phyloP scores from a whole-genome alignment of 371 early-diverging fungal species.

The Circinella minor region DNA sequence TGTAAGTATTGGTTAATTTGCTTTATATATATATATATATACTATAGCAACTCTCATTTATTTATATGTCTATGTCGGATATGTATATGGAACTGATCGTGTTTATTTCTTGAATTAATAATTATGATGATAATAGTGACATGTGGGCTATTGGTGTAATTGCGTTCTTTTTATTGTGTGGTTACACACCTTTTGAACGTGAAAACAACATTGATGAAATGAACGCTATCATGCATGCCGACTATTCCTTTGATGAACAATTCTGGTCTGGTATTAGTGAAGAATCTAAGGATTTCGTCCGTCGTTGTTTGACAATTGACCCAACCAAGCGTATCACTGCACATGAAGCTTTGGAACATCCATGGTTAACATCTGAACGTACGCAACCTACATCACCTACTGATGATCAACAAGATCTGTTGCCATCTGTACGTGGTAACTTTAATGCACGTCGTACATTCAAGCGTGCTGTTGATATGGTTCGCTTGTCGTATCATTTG shows the following conservation, averaged over 20 bases:
- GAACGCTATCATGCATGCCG: conserved; percentile 74
- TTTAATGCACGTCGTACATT: conserved; percentile 83
- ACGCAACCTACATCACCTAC: conserved; percentile 34
- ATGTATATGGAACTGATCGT: too few relatives aligned
- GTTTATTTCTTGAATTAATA: conserved; percentile 8
- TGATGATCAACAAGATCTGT: conserved; percentile 55
- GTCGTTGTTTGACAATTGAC: conserved; percentile 74
- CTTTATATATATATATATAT: too few relatives aligned
- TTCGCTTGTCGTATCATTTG: conserved; percentile 53
- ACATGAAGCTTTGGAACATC: conserved; percentile 71
- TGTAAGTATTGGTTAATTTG: conserved; percentile 49
- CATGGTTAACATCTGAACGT: conserved; percentile 63
- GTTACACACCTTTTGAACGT: conserved; percentile 90
- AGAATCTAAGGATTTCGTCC: conserved; percentile 83
- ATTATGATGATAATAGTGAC: conserved; percentile 66
- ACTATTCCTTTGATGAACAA: conserved; percentile 79
- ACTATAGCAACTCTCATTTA: too few relatives aligned
- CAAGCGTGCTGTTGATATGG: conserved; percentile 70
- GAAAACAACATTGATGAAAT: conserved; percentile 63
- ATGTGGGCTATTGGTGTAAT: conserved; percentile 96
- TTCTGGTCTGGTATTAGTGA: conserved; percentile 72
- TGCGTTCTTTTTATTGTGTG: conserved; percentile 87
- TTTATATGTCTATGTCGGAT: too few relatives aligned
- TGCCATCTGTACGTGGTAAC: conserved; percentile 80
- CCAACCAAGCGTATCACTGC: conserved; percentile 80